Base-by-base conservation (phyloP, 2,329 filamentous ascomycete genomes). In the Lithohypha guttulata region DNA sequence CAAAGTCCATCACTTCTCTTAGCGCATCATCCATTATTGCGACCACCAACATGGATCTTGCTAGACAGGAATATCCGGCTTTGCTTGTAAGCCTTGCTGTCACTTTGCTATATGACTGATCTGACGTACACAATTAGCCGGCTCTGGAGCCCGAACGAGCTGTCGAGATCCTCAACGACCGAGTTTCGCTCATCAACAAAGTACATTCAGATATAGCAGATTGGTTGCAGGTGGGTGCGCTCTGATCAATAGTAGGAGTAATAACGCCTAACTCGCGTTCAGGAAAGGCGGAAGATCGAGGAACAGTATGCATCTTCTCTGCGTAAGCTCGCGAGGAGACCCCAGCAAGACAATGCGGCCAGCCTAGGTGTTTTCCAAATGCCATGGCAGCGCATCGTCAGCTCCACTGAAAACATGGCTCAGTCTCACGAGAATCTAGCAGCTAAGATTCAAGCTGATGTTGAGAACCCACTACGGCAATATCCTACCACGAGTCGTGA, bases 271-370 rank as follows among this genome's bases (percentile, higher is more conserved):
- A 40, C 34, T 26, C 15, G 15, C 27, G 34, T 23, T 39, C 59
- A 96, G 89, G 91, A 98, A 68, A 84, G 91, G 52, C 81, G 87
- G 59, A 82, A 79, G 54, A 72, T 96, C 46, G 91, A 98, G 63
- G 89, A 96, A 55, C 73, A 79, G 56, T 98, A 98, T 63, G 83
- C 84, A 32, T 70, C 78, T 53, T 79, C 81, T 29, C 66, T 98
- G 52, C 80, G 80, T 54, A 93, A 83, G 66, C 75, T 98, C 47
- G 73, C 81, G 44, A 73, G 78, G 54, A 79, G 78, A 57, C 79
- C 76, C 50, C 74, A 81, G 39, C 79, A 83, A 39, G 85, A 87
- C 57, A 71, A 78, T 48, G 73, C 77, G 36, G 80, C 80, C 6
- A 84, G 95, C 54, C 71, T 98, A 47, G 91, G 91, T 47, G 77